A percentile compares a stretch with the other conserved stretches of the same genome.
Conservation (phyloP, 2,329 filamentous ascomycete species). For the Ilyonectria robusta region DNA sequence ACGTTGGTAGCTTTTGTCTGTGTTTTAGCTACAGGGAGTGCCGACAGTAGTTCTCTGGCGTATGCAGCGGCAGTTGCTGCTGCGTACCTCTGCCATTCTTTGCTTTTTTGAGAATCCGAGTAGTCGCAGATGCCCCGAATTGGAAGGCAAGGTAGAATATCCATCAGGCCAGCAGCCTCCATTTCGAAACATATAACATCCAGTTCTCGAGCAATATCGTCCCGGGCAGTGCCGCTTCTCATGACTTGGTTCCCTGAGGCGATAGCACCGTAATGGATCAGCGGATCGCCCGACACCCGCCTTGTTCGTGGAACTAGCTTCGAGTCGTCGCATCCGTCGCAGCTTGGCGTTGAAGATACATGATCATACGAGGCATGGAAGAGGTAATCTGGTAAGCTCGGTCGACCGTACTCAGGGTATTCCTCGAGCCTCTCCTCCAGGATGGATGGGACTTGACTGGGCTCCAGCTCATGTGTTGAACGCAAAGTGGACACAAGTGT, state of each 20-base stretch:
- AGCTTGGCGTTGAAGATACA: background rate
- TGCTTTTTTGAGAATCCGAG: no score
- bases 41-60: no score
- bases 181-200: background rate
- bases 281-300: background rate
- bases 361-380: background rate
- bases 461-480: slow-evolving; percentile 10
- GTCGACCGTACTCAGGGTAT: background rate
- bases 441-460: background rate
- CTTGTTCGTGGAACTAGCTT: background rate
- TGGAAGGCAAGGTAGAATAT: background rate
- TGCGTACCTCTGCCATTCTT: no score
- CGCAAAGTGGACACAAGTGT: slow-evolving; percentile 30
- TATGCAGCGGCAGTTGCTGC: no score
- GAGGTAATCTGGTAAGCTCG: background rate
- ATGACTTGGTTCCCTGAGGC: background rate
- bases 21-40: no score
- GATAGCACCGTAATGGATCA: background rate
- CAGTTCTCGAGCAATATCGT: background rate
- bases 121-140: no score
- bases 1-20: no score
- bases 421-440: background rate
- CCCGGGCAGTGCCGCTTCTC: background rate
- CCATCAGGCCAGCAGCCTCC: background rate
- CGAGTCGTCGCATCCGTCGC: background rate